Conservation (phyloP, 1,284 basidiomycete genomes). For the Schizopora paradoxa region DNA sequence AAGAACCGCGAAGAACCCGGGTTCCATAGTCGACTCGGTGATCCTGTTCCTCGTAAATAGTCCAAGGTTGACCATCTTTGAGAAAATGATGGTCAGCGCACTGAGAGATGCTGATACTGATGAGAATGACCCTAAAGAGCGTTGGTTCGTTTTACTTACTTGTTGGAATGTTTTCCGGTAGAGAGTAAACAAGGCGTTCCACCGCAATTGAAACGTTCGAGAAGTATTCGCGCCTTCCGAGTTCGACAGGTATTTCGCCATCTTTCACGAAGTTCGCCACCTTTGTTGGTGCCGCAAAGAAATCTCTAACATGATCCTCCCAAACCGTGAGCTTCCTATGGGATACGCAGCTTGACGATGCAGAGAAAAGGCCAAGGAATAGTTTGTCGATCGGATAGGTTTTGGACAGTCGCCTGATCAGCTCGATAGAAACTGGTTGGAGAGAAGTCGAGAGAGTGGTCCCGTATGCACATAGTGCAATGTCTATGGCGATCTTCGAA, state of each 20-base stretch:
- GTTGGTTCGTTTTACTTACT: no score
- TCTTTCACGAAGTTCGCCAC: constrained; percentile 57
- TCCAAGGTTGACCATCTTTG: constrained; percentile 62
- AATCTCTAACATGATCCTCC: constrained; percentile 64
- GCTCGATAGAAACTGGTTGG: constrained; percentile 39
- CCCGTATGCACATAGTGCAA: constrained; percentile 56
- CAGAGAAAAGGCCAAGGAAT: constrained; percentile 43
- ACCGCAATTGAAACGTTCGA: no score
- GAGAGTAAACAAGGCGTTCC: no score
- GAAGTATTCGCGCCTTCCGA: no score
- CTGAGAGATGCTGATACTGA: neutral
- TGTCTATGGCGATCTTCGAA: constrained; percentile 42
- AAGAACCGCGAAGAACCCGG: constrained; percentile 58
- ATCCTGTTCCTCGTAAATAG: constrained; percentile 46
- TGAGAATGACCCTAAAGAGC: constrained; percentile 1
- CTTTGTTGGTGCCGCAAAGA: constrained; percentile 56
- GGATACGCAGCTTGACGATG: constrained; percentile 17
- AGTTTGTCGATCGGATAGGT: constrained; percentile 69
- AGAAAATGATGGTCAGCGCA: constrained; percentile 33
- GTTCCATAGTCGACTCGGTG: constrained; percentile 41
- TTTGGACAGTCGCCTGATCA: constrained; percentile 50
- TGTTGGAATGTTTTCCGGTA: no score
- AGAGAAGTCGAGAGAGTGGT: constrained; percentile 50
- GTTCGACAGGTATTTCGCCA: constrained; percentile 34
- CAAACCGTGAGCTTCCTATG: constrained; percentile 41